phyloP scores from a whole-genome alignment of 1,139 yeast genomes.

The Suhomyces kunorum region DNA sequence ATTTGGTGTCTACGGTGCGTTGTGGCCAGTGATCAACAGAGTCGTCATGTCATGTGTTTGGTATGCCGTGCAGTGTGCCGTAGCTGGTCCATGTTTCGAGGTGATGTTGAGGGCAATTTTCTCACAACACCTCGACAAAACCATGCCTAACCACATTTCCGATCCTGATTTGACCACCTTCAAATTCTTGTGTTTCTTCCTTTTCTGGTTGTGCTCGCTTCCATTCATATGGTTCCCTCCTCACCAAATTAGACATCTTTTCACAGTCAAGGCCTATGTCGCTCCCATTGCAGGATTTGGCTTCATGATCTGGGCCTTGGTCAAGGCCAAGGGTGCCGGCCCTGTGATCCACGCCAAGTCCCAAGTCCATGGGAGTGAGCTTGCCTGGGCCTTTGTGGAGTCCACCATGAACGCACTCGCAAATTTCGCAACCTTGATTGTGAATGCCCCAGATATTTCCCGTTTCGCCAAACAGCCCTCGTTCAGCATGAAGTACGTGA shows the following conservation, averaged over 20 bases:
- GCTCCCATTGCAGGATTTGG: slow-evolving; percentile 82
- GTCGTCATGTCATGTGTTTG: slow-evolving; percentile 82
- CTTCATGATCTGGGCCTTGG: slow-evolving; percentile 78
- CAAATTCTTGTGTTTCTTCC: slow-evolving; percentile 69
- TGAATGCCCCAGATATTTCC: slow-evolving; percentile 88
- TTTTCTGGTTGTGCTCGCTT: slow-evolving; percentile 74
- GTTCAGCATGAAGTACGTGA: slow-evolving; percentile 44
- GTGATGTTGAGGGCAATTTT: slow-evolving; percentile 69
- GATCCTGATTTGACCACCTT: slow-evolving; percentile 63
- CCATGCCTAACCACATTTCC: slow-evolving; percentile 53
- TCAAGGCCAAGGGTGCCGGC: slow-evolving; percentile 73
- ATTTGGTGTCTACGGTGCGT: slow-evolving; percentile 75
- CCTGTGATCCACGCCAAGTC: slow-evolving; percentile 59
- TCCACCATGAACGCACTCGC: slow-evolving; percentile 81
- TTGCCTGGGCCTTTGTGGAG: slow-evolving; percentile 81
- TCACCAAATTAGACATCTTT: slow-evolving; percentile 76
- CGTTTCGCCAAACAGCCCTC: slow-evolving; percentile 65
- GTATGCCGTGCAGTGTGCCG: slow-evolving; percentile 82
- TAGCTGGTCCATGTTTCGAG: slow-evolving; percentile 81
- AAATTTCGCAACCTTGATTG: slow-evolving; percentile 82
- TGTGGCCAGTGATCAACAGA: slow-evolving; percentile 80
- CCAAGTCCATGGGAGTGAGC: slow-evolving; percentile 53
- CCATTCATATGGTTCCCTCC: slow-evolving; percentile 84
- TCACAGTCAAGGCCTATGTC: slow-evolving; percentile 72
- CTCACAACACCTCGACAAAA: slow-evolving; percentile 54